Conservation (phyloP, 2,329 filamentous ascomycete genomes). For the Bipolaris victoriae region DNA sequence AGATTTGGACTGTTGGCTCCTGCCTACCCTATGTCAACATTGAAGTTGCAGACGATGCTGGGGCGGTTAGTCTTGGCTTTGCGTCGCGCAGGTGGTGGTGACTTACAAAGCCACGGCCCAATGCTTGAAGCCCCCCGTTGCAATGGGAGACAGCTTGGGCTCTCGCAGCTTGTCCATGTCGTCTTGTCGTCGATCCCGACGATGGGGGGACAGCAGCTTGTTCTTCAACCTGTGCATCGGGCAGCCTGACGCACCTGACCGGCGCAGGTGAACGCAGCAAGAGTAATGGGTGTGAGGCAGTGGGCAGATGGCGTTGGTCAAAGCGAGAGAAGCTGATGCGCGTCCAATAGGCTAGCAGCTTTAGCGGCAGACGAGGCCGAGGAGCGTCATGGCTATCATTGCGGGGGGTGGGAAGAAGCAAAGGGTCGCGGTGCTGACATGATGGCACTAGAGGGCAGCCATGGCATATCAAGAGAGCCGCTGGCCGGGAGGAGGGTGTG, state of each 20-base stretch:
- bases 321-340: slow-evolving; percentile 12
- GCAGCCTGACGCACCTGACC: slow-evolving; percentile 28
- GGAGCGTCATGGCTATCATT: slow-evolving; percentile 16
- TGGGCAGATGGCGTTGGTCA: slow-evolving; percentile 15
- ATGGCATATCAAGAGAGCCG: slow-evolving; percentile 7
- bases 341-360: slow-evolving; percentile 6
- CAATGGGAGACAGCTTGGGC: slow-evolving; percentile 12
- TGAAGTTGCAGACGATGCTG: slow-evolving; percentile 53
- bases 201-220: slow-evolving; percentile 34
- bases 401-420: background rate
- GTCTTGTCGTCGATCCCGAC: slow-evolving; percentile 32
- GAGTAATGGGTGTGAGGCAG: slow-evolving; percentile 12
- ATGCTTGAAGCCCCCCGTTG: slow-evolving; percentile 41
- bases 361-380: slow-evolving; percentile 10
- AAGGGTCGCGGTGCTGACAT: slow-evolving; percentile 5
- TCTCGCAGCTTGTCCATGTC: slow-evolving; percentile 29
- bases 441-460: background rate
- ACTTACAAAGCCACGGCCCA: slow-evolving; percentile 52
- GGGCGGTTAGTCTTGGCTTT: slow-evolving; percentile 19
- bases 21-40: slow-evolving; percentile 50
- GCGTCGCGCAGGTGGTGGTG: too few species aligned
- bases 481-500: slow-evolving; percentile 18
- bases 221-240: slow-evolving; percentile 47
- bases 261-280: slow-evolving; percentile 24
- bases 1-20: background rate